Percentiles rank a stretch among this genome's conserved stretches.
Evolutionary conservation across 495 filamentous ascomycete genomes (phyloP).

Genomic region (Penicillium chermesinum): DNA sequence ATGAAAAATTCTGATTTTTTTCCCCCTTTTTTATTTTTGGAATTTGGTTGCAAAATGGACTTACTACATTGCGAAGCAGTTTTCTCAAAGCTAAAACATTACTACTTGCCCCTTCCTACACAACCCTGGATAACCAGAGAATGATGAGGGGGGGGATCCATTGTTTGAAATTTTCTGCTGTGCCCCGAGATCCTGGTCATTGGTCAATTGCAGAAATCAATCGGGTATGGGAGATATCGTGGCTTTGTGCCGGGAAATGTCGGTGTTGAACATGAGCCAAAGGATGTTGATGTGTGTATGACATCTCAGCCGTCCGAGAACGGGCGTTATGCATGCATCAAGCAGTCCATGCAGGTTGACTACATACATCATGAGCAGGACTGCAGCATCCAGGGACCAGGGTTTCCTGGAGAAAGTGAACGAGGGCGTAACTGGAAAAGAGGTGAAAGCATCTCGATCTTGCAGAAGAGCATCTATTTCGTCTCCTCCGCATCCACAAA

Average conservation of each 20-base stretch:
- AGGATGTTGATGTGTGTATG: neutral
- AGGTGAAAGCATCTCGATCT: neutral
- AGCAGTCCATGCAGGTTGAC: conserved; percentile 23
- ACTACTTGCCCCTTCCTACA: conserved; percentile 8
- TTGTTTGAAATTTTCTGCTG: conserved; percentile 13
- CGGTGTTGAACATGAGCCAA: conserved; percentile 26
- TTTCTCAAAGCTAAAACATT: conserved; percentile 5
- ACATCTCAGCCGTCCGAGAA: conserved; percentile 1
- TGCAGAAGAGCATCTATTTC: neutral
- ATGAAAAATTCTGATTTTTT: no score
- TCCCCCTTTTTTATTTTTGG: neutral
- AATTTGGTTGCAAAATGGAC: neutral
- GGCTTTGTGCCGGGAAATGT: conserved; percentile 18
- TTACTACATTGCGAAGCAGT: conserved; percentile 5
- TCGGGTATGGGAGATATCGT: conserved; percentile 38
- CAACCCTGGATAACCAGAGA: no score
- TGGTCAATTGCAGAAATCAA: conserved; percentile 21
- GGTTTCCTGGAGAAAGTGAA: neutral
- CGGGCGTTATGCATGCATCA: conserved; percentile 8
- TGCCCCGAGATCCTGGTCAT: conserved; percentile 1
- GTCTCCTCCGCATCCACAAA: conserved; percentile 54
- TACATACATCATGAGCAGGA: conserved; percentile 15
- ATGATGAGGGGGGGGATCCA: neutral
- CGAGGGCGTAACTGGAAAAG: conserved; percentile 1
- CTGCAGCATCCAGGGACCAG: neutral